These are phyloP conservation scores for Goffeauzyma gilvescens DNA, from an alignment of 768 basidiomycete genomes.

Conservation along the genomic window DNA sequence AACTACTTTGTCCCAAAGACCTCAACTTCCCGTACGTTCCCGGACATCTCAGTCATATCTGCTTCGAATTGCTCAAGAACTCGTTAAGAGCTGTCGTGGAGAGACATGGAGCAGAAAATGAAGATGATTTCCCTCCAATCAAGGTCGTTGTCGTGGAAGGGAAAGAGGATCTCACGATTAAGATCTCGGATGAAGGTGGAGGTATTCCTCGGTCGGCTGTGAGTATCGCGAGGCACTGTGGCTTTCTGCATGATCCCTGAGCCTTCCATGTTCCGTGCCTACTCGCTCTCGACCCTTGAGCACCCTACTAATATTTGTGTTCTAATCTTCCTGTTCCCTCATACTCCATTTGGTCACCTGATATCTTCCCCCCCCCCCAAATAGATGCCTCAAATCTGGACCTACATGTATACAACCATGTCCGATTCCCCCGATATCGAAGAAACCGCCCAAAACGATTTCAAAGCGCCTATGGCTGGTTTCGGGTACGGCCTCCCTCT, in stretches of 20 bases:
- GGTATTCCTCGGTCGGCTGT: constrained; percentile 52
- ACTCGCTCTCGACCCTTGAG: too few species aligned
- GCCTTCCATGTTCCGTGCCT: constrained; percentile 1
- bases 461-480: constrained; percentile 95
- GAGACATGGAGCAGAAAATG: constrained; percentile 62
- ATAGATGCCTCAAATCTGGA: constrained; percentile 81
- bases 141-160: constrained; percentile 90
- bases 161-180: constrained; percentile 97
- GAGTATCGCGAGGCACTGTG: constrained; percentile 34
- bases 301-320: too few species aligned
- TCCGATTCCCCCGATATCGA: constrained; percentile 33
- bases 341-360: too few species aligned
- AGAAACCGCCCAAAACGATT: constrained; percentile 43
- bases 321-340: too few species aligned
- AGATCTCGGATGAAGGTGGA: constrained; percentile 93
- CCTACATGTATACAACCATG: constrained; percentile 37
- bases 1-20: constrained; percentile 76
- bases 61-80: constrained; percentile 94
- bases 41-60: constrained; percentile 90
- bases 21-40: constrained; percentile 88
- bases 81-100: constrained; percentile 92
- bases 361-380: too few species aligned
- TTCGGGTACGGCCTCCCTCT: constrained; percentile 74
- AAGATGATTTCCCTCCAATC: constrained; percentile 67
- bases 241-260: too few species aligned